Evolutionary conservation across 306 rosid genomes (phyloP).

Genomic region (Chamaecrista fasciculata): DNA sequence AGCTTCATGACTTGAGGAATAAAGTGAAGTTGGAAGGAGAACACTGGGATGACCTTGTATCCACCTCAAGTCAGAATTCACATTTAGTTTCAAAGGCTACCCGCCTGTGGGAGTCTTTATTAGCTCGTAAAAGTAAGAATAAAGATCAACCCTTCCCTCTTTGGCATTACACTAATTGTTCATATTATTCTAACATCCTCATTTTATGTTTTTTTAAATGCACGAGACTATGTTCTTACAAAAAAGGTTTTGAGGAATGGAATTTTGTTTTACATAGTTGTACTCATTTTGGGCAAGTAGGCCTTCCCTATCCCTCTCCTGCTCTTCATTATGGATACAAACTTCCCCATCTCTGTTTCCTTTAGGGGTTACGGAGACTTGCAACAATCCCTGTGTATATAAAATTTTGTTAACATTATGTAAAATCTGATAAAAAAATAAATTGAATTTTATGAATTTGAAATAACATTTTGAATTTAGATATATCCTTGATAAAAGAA

Average conservation of each 20-base stretch:
- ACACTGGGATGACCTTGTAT: slow-evolving; percentile 96
- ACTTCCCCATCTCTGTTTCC: too few relatives aligned
- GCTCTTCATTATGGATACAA: too few relatives aligned
- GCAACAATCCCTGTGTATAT: too few relatives aligned
- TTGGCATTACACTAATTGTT: slow-evolving; percentile 15
- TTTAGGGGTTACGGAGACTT: too few relatives aligned
- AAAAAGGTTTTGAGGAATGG: neutral
- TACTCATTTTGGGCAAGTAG: neutral
- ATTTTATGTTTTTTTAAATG: neutral
- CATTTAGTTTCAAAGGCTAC: slow-evolving; percentile 98
- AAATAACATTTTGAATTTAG: too few relatives aligned
- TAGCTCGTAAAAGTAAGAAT: slow-evolving; percentile 90
- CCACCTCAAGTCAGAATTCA: slow-evolving; percentile 96
- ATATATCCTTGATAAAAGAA: too few relatives aligned
- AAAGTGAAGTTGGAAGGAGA: slow-evolving; percentile 99
- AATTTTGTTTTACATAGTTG: neutral
- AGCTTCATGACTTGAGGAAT: slow-evolving; percentile 88
- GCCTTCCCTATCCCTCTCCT: too few relatives aligned
- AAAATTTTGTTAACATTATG: too few relatives aligned
- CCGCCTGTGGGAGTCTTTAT: slow-evolving; percentile 95
- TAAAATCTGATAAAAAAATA: too few relatives aligned
- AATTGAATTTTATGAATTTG: too few relatives aligned
- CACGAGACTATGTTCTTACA: neutral
- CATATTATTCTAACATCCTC: slow-evolving; percentile 9
- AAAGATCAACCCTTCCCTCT: neutral